These are phyloP conservation scores for Gentiana straminea DNA, from an alignment of 257 asterid species.

Conservation along the genomic window DNA sequence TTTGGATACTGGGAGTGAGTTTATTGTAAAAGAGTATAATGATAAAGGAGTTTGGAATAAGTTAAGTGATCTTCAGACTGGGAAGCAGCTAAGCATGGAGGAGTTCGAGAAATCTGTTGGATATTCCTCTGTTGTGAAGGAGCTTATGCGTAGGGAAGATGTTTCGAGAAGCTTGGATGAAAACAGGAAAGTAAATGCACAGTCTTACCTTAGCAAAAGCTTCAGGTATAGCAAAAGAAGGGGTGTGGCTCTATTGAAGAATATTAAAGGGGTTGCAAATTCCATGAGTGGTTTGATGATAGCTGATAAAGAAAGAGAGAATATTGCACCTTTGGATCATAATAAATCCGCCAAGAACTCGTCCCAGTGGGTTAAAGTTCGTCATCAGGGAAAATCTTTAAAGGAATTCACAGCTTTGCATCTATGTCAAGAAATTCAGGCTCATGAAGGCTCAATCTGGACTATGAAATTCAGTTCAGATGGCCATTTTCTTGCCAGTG, in stretches of 20 bases:
- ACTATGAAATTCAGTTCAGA: slow-evolving; percentile 57
- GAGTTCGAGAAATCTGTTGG: slow-evolving; percentile 85
- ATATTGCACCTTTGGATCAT: slow-evolving; percentile 14
- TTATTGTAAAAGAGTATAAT: slow-evolving; percentile 61
- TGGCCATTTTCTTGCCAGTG: slow-evolving; percentile 62
- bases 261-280: slow-evolving; percentile 48
- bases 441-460: slow-evolving; percentile 84
- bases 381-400: slow-evolving; percentile 68
- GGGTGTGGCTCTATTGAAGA: slow-evolving; percentile 66
- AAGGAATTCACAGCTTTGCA: slow-evolving; percentile 78
- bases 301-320: slow-evolving; percentile 41
- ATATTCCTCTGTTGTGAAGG: slow-evolving; percentile 71
- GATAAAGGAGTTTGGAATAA: slow-evolving; percentile 81
- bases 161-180: slow-evolving; percentile 18
- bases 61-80: slow-evolving; percentile 78
- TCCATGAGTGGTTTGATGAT: slow-evolving; percentile 45
- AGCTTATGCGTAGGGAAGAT: slow-evolving; percentile 58
- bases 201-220: slow-evolving; percentile 52
- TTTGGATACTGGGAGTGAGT: slow-evolving; percentile 86
- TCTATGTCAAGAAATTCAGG: slow-evolving; percentile 76
- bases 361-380: slow-evolving; percentile 67
- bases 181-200: slow-evolving; percentile 27
- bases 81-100: slow-evolving; percentile 79
- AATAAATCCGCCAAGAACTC: slow-evolving; percentile 25
- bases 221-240: slow-evolving; percentile 67